Conservation (phyloP, 257 asterid species). For the Ballota nigra region DNA sequence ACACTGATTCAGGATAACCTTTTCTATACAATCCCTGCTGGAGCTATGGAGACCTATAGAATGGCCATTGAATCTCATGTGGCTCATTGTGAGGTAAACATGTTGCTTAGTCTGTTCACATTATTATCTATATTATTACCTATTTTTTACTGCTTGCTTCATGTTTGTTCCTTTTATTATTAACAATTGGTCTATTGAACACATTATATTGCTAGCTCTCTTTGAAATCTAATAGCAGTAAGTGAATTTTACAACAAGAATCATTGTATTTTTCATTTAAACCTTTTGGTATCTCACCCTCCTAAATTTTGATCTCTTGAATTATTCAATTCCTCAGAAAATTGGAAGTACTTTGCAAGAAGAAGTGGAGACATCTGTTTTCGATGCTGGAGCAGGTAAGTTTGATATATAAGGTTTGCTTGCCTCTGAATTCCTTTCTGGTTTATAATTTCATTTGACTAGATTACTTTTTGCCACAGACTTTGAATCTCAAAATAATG, state of each 20-base stretch:
- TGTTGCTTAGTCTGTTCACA: slow-evolving; percentile 2
- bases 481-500: slow-evolving; percentile 56
- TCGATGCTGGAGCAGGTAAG: slow-evolving; percentile 66
- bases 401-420: slow-evolving; percentile 18
- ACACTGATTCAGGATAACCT: slow-evolving; percentile 63
- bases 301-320: not conserved
- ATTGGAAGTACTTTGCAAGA: slow-evolving; percentile 55
- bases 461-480: slow-evolving; percentile 36
- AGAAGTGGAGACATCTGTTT: slow-evolving; percentile 82
- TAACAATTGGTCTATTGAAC: not conserved
- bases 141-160: slow-evolving; percentile 20
- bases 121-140: not conserved
- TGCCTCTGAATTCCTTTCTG: slow-evolving; percentile 19
- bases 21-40: slow-evolving; percentile 64
- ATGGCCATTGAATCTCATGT: slow-evolving; percentile 60
- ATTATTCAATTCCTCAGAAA: slow-evolving; percentile 47
- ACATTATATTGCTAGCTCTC: slow-evolving; percentile 6
- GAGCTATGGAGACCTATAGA: slow-evolving; percentile 67
- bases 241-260: slow-evolving; percentile 1
- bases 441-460: slow-evolving; percentile 19
- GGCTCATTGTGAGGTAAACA: slow-evolving; percentile 62
- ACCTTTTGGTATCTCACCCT: slow-evolving; percentile 17
- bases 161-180: not conserved
- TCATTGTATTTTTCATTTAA: not conserved
- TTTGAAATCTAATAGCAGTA: not conserved